phyloP scores from a whole-genome alignment of 768 basidiomycete genomes.

The Tremella fuciformis region DNA sequence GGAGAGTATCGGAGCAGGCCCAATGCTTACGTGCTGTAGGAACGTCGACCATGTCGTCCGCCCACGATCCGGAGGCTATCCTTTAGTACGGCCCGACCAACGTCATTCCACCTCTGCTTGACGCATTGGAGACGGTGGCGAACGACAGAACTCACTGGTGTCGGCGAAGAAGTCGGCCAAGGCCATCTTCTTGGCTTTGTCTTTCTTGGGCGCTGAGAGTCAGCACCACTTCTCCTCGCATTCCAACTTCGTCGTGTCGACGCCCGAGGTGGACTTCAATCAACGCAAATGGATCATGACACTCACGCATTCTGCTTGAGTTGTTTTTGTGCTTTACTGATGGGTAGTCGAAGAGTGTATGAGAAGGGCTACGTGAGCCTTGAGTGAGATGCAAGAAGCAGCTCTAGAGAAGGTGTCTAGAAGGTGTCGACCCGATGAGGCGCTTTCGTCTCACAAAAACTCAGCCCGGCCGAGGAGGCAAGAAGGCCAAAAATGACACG shows the following conservation, averaged over 20 bases:
- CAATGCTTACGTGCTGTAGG: conserved; percentile 81
- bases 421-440: no score
- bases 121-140: background rate
- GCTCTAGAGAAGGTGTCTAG: no score
- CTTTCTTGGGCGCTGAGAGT: conserved; percentile 75
- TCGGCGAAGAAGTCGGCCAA: conserved; percentile 90
- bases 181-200: conserved; percentile 81
- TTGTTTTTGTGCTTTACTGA: no score
- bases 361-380: no score
- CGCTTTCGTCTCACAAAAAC: no score
- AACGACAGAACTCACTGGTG: conserved; percentile 59
- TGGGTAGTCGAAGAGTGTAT: no score
- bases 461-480: no score
- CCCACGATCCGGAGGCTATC: conserved; percentile 88
- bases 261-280: background rate
- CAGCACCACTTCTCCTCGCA: no score
- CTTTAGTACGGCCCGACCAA: background rate
- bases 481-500: no score
- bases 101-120: no score
- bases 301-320: background rate
- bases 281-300: conserved; percentile 4
- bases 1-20: background rate
- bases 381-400: no score
- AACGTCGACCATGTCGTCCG: conserved; percentile 93
- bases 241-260: background rate